Conservation (phyloP, 495 filamentous ascomycete genomes). For the Penicillium pulvis region DNA sequence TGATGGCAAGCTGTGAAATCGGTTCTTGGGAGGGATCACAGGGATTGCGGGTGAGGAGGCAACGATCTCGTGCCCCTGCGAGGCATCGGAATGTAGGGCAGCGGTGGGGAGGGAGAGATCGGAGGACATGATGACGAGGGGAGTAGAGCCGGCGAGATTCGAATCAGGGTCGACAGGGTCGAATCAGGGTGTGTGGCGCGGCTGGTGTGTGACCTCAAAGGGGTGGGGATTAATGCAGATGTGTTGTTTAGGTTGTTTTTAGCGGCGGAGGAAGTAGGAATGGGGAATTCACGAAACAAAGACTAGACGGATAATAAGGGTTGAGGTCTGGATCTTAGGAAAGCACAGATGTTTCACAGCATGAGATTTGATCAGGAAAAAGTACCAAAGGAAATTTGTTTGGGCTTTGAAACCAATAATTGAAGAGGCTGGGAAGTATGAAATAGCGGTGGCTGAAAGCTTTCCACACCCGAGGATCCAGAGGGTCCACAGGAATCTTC, state of each 20-base stretch:
- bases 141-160: background rate
- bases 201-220: slow-evolving; percentile 21
- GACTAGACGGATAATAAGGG: background rate
- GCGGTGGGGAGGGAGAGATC: slow-evolving; percentile 18
- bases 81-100: slow-evolving; percentile 34
- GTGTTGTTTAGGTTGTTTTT: slow-evolving; percentile 3
- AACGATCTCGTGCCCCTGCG: slow-evolving; percentile 28
- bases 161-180: slow-evolving; percentile 1
- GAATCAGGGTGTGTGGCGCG: slow-evolving; percentile 35
- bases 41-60: slow-evolving; percentile 27
- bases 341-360: slow-evolving; percentile 1
- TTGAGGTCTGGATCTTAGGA: background rate
- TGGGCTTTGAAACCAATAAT: slow-evolving; percentile 15
- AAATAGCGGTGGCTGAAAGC: slow-evolving; percentile 35
- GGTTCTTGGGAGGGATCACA: slow-evolving; percentile 18
- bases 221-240: slow-evolving; percentile 4
- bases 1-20: slow-evolving; percentile 27
- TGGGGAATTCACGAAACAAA: background rate
- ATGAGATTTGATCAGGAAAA: slow-evolving; percentile 1
- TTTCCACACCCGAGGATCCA: slow-evolving; percentile 18
- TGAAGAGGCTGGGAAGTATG: slow-evolving; percentile 28
- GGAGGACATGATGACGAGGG: slow-evolving; percentile 20
- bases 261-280: background rate
- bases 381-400: background rate
- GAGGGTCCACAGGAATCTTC: slow-evolving; percentile 10